These are phyloP conservation scores for Pythium utonaiense DNA, from an alignment of 352 stramenopile species.

Conservation along the genomic window DNA sequence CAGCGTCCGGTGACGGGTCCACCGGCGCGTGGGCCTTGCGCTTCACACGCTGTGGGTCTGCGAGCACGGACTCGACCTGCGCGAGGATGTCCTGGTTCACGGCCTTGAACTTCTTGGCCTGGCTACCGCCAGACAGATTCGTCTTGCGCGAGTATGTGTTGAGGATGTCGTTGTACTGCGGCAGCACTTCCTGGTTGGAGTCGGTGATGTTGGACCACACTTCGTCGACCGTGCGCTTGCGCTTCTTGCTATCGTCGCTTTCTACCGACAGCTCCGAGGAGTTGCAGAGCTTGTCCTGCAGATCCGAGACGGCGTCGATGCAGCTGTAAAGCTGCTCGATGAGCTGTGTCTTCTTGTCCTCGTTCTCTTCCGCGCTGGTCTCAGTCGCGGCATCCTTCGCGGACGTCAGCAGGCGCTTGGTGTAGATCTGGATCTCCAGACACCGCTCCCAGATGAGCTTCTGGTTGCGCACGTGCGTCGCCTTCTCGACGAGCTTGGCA, in stretches of 20 bases:
- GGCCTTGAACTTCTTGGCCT: conserved; percentile 86
- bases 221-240: conserved; percentile 54
- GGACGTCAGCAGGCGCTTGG: conserved; percentile 64
- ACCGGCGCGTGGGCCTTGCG: conserved; percentile 73
- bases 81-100: conserved; percentile 85
- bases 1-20: conserved; percentile 29
- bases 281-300: conserved; percentile 74
- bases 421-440: conserved; percentile 85
- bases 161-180: conserved; percentile 81
- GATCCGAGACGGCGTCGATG: conserved; percentile 52
- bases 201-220: conserved; percentile 48
- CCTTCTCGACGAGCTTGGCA: conserved; percentile 75
- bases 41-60: conserved; percentile 77
- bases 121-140: conserved; percentile 50
- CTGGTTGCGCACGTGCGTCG: conserved; percentile 74
- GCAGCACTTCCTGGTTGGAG: conserved; percentile 43
- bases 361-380: conserved; percentile 21
- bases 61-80: conserved; percentile 82
- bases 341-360: conserved; percentile 33
- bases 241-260: conserved; percentile 46
- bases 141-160: conserved; percentile 79
- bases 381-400: conserved; percentile 35
- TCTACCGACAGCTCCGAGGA: conserved; percentile 39
- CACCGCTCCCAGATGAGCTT: conserved; percentile 84
- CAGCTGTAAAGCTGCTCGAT: conserved; percentile 51